Conservation (phyloP, 2,329 filamentous ascomycete genomes). For the Diaporthe aspalathi region DNA sequence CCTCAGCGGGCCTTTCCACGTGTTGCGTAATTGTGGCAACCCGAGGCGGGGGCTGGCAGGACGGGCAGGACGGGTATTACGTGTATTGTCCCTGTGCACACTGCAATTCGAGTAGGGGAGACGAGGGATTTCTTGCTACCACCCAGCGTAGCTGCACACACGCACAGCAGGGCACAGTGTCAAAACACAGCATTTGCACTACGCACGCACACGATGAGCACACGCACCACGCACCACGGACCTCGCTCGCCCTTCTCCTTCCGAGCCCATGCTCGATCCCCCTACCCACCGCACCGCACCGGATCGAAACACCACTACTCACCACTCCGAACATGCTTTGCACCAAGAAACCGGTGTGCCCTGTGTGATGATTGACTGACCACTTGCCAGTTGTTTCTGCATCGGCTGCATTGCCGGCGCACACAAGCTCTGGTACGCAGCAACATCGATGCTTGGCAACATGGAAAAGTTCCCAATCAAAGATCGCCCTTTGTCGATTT, state of each 20-base stretch:
- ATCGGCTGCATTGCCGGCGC: neutral
- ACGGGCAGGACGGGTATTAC: neutral
- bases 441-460: no score
- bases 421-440: neutral
- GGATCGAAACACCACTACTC: neutral
- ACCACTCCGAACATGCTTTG: neutral
- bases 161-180: neutral
- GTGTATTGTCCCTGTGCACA: no score
- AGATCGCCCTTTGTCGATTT: slow-evolving; percentile 5
- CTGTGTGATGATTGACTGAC: neutral
- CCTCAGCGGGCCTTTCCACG: slow-evolving; percentile 16
- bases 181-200: neutral
- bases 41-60: neutral
- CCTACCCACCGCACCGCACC: neutral
- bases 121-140: slow-evolving; percentile 10
- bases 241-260: no score
- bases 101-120: neutral
- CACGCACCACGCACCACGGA: neutral
- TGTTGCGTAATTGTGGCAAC: slow-evolving; percentile 27
- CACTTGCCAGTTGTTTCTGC: neutral
- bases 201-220: neutral
- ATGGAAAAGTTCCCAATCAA: slow-evolving; percentile 4
- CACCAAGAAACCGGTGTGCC: neutral
- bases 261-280: neutral
- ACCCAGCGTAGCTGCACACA: neutral